Base-by-base conservation (phyloP, 1,284 basidiomycete genomes). In the Irpex sp. region DNA sequence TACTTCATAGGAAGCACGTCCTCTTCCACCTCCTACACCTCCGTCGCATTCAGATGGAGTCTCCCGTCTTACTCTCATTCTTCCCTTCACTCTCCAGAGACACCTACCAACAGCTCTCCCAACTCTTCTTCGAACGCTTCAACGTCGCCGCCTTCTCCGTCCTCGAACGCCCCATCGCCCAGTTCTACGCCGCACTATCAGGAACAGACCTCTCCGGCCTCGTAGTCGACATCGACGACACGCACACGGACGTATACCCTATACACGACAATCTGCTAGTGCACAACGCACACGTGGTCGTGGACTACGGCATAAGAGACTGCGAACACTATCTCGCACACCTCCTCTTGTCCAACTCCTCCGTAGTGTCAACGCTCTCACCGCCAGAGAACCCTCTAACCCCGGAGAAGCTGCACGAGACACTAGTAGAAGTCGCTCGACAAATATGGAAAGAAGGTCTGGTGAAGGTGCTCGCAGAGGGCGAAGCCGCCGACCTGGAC, bases 41-140 rank as follows among this genome's bases (percentile, higher is more conserved):
- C 61, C 88, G 90, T 60, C 89, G 93, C 59, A 86, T 87, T 4
- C 90, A 92, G 68, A 97, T 97, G 75, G 92, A 95, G 71, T 95
- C 92, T 8, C 92, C 93, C 11, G 84, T 93, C 61, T 81, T 96
- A 57, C 82, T 97, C 61, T 88, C 89, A 49, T 79, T 96, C 59
- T 79, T 84, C 1, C 76, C 89, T 0, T 87, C 89, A 19, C 82
- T 95, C 19, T 83, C 92, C n/a, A 84, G 91, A 59, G 81, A 84
- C 60, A 83, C 86, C 4, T 85, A 90, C 71, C 93, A 97, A 71
- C 82, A 81, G 55, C 82, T 91, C 71, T 91, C 90, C 67, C 94
- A 93, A 72, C 82, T 95, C 62, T 95, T 97, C 74, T 99, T 98
- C 72, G 96, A 98, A 74, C 86, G 89, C n/a, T 93, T 98, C 83